A percentile compares a stretch with the other conserved stretches of the same genome.
Evolutionary conservation across 768 basidiomycete genomes (phyloP).

Genomic region (Auricularia sp.): DNA sequence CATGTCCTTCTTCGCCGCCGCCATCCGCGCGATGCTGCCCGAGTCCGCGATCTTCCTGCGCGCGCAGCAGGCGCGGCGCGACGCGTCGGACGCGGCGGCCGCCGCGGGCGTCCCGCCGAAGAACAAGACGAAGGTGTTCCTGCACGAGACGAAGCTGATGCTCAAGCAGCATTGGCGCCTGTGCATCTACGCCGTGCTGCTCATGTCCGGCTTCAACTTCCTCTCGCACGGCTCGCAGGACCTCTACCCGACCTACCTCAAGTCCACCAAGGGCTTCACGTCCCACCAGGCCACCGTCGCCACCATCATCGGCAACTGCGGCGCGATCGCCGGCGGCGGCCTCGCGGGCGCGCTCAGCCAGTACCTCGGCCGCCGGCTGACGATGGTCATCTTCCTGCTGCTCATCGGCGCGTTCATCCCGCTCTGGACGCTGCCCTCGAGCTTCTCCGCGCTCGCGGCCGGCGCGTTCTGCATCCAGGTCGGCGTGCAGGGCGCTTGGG

Average conservation of each 20-base stretch:
- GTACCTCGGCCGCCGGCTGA: constrained; percentile 72
- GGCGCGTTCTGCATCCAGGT: constrained; percentile 84
- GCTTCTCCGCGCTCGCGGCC: constrained; percentile 60
- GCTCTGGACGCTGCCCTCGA: constrained; percentile 71
- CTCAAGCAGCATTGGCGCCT: constrained; percentile 28
- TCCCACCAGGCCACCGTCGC: constrained; percentile 53
- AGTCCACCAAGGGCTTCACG: constrained; percentile 50
- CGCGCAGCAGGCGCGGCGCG: constrained; percentile 14
- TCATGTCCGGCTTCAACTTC: constrained; percentile 30
- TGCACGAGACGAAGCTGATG: constrained; percentile 24
- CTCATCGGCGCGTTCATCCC: constrained; percentile 56
- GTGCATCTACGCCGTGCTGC: constrained; percentile 27
- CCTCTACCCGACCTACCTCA: constrained; percentile 42
- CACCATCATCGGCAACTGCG: constrained; percentile 72
- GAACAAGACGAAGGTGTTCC: constrained; percentile 20
- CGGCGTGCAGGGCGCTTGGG: constrained; percentile 87
- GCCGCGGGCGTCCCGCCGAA: constrained; percentile 4
- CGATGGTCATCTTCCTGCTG: constrained; percentile 56
- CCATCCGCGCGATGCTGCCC: constrained; percentile 28
- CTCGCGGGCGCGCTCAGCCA: constrained; percentile 67
- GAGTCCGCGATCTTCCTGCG: constrained; percentile 27
- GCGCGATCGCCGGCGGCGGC: constrained; percentile 49
- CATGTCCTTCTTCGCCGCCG: constrained; percentile 24
- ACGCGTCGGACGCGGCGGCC: constrained; percentile 16
- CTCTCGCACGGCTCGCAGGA: constrained; percentile 57